A percentile compares a stretch with the other conserved stretches of the same genome.
Evolutionary conservation across 345 rosid species (phyloP).

Genomic region (Heritiera littoralis): DNA sequence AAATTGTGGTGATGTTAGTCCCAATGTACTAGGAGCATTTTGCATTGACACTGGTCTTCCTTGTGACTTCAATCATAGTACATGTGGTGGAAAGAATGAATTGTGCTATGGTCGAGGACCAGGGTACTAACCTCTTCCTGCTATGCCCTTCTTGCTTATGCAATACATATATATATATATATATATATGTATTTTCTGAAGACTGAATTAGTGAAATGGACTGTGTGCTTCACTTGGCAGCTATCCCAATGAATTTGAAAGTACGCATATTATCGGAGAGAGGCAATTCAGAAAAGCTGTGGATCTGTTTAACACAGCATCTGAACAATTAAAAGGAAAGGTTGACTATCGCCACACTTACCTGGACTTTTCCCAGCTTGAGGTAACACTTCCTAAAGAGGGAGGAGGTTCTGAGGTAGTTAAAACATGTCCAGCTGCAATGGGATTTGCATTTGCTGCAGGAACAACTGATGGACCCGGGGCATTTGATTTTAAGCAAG

Average conservation of each 20-base stretch:
- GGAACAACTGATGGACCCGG: slow-evolving; percentile 99
- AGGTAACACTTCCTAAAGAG: slow-evolving; percentile 57
- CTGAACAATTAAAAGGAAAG: slow-evolving; percentile 75
- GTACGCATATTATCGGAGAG: slow-evolving; percentile 90
- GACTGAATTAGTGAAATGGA: slow-evolving; percentile 22
- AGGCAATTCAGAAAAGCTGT: slow-evolving; percentile 80
- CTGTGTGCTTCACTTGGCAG: slow-evolving; percentile 43
- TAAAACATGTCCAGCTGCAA: slow-evolving; percentile 94
- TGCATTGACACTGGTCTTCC: slow-evolving; percentile 86
- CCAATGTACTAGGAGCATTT: slow-evolving; percentile 95
- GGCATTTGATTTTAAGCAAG: slow-evolving; percentile 97
- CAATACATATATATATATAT: not conserved
- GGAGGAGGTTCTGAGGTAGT: slow-evolving; percentile 72
- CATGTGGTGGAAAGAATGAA: slow-evolving; percentile 93
- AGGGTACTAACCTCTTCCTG: slow-evolving; percentile 54
- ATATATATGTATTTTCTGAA: not conserved
- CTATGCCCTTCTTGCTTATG: not conserved
- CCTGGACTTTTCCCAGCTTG: slow-evolving; percentile 84
- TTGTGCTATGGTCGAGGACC: slow-evolving; percentile 96
- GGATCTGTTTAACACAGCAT: slow-evolving; percentile 79
- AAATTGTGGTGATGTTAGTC: slow-evolving; percentile 98
- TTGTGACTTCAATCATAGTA: slow-evolving; percentile 98
- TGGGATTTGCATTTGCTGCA: slow-evolving; percentile 97
- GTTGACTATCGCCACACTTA: slow-evolving; percentile 78
- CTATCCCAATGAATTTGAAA: slow-evolving; percentile 94